Conservation (phyloP, 2,329 filamentous ascomycete genomes). For the Cytospora leucostoma region DNA sequence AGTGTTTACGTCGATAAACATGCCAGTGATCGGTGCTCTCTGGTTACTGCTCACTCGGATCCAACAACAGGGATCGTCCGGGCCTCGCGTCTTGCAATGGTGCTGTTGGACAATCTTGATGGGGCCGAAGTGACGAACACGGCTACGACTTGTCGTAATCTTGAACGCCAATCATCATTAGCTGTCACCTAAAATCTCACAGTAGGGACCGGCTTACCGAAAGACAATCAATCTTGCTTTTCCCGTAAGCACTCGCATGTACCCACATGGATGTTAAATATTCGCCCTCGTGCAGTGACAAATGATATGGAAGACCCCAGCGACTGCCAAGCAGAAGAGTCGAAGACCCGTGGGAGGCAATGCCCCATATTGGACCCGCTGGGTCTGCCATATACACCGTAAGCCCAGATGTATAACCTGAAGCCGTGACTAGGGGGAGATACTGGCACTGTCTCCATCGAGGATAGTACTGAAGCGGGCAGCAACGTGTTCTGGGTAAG, state of each 20-base stretch:
- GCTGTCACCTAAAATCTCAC: background rate
- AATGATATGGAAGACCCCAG: background rate
- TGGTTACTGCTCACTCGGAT: constrained; percentile 2
- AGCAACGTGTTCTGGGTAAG: background rate
- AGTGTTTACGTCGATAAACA: constrained; percentile 15
- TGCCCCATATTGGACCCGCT: background rate
- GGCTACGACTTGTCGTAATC: constrained; percentile 2
- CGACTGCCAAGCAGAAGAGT: background rate
- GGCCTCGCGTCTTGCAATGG: background rate
- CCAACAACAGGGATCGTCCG: background rate
- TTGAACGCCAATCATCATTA: background rate
- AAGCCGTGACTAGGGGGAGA: background rate
- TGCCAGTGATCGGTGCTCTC: constrained; percentile 1
- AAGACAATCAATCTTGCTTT: background rate
- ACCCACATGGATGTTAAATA: constrained; percentile 7
- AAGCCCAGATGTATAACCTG: constrained; percentile 4
- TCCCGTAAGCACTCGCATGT: background rate
- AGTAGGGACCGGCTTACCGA: background rate
- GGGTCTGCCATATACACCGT: constrained; percentile 4
- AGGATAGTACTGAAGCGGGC: constrained; percentile 3
- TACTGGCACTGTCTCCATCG: constrained; percentile 16
- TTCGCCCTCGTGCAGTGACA: background rate
- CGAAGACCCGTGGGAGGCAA: constrained; percentile 1
- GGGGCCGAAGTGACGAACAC: background rate
- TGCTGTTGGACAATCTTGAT: background rate